Evolutionary conservation across 768 basidiomycete species (phyloP).

Genomic region (Antrodiella citrinella): DNA sequence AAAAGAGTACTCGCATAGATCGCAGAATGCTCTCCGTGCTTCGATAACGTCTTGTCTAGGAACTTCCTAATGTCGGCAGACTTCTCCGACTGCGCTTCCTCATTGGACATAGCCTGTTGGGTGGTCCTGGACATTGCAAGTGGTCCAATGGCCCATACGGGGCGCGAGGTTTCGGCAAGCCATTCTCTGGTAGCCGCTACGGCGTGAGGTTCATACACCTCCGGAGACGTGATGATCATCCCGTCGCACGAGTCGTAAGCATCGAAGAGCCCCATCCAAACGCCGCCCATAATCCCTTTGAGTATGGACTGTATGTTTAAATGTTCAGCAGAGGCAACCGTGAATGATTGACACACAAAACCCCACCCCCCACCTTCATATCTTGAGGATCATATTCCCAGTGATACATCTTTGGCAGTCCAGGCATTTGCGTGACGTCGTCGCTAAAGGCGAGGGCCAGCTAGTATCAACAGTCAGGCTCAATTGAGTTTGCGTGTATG

Average conservation of each 20-base stretch:
- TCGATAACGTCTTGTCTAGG: conserved; percentile 9
- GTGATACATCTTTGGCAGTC: conserved; percentile 6
- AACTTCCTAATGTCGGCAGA: conserved; percentile 8
- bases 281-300: neutral
- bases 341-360: neutral
- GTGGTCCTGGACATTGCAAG: conserved; percentile 3
- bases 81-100: conserved; percentile 6
- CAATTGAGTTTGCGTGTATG: neutral
- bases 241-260: conserved; percentile 10
- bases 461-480: too few species aligned
- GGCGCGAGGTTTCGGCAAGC: conserved; percentile 4
- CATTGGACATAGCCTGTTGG: neutral
- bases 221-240: conserved; percentile 7
- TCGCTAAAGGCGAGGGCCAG: neutral
- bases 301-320: neutral
- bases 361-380: neutral
- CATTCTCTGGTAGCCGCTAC: conserved; percentile 7
- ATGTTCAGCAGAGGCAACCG: neutral
- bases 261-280: neutral
- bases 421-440: conserved; percentile 1
- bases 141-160: conserved; percentile 12
- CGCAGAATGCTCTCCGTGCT: conserved; percentile 11
- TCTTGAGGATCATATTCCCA: conserved; percentile 6
- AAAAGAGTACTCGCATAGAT: conserved; percentile 15
- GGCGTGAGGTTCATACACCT: conserved; percentile 10